Percentiles rank a stretch among this genome's conserved stretches.
These are phyloP conservation scores for Agrocybe pediades DNA, from an alignment of 768 basidiomycete genomes.

Conservation along the genomic window DNA sequence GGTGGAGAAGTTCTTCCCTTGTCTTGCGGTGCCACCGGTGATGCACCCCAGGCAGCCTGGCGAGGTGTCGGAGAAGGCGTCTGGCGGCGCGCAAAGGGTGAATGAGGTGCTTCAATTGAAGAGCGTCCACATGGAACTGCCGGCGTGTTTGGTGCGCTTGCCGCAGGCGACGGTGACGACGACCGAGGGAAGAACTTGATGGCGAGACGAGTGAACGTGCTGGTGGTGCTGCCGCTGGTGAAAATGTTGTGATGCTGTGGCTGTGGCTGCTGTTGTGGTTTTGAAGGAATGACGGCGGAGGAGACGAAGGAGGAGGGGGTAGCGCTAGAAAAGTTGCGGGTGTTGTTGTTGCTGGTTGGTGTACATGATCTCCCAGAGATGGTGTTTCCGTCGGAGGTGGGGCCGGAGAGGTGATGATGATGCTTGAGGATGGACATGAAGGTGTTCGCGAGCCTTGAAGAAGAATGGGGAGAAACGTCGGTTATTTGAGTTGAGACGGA, in stretches of 20 bases:
- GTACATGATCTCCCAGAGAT: slow-evolving; percentile 13
- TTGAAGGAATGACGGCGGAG: too few relatives aligned
- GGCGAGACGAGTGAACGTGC: slow-evolving; percentile 39
- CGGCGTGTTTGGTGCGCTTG: slow-evolving; percentile 33
- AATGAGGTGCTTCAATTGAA: slow-evolving; percentile 30
- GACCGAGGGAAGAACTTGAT: slow-evolving; percentile 54
- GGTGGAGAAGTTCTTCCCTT: slow-evolving; percentile 13
- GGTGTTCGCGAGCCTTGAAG: slow-evolving; percentile 35
- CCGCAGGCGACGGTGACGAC: slow-evolving; percentile 43
- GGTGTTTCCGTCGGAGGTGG: slow-evolving; percentile 6
- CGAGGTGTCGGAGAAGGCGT: slow-evolving; percentile 36
- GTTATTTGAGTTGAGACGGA: slow-evolving; percentile 42
- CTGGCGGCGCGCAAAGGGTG: slow-evolving; percentile 39
- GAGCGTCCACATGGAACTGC: slow-evolving; percentile 29
- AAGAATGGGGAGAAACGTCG: slow-evolving; percentile 33
- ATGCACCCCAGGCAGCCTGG: slow-evolving; percentile 33
- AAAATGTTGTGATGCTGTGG: too few relatives aligned
- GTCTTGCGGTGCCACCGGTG: slow-evolving; percentile 22
- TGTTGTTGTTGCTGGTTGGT: slow-evolving; percentile 14
- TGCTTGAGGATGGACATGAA: slow-evolving; percentile 15
- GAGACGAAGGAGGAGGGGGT: neutral
- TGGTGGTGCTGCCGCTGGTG: too few relatives aligned
- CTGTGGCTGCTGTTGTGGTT: too few relatives aligned
- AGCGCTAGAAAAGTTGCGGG: slow-evolving; percentile 15
- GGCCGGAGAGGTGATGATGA: slow-evolving; percentile 5